Evolutionary conservation across 2,329 filamentous ascomycete genomes (phyloP), one percentile per base, ranked within the genome.

Genomic region (Elsinoe arachidis): DNA sequence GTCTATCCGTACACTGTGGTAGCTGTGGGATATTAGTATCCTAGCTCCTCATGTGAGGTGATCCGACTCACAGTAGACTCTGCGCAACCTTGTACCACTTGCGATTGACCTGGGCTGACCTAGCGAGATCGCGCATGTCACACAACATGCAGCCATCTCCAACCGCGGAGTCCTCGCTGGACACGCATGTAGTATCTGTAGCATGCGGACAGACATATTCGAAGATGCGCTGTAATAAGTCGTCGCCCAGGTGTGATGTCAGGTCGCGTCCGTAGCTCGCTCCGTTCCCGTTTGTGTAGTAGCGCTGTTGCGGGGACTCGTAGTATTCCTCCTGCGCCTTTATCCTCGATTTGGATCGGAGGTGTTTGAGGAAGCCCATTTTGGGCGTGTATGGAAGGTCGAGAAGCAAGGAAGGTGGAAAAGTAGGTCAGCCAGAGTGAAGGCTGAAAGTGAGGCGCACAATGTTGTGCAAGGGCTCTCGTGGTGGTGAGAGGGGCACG

Each of bases 81-180:
- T 79, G 78, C 35, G 80, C 81, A n/a, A 77, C 72, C 23, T 72
- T 67, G 63, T 78, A 78, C 91, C 91, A 97, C 65, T 78, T 78
- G 65, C 82, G 83, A 70, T 83, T 88, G 53, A 89, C 88, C 68
- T 82, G 78, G 38, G 84, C 83, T 69, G 88, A 92, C 70, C 89
- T 84, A 55, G 90, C 84, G 57, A 96, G 80, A 71, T 96, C 90
- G 63, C 91, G 85, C 76, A 93, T 80, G 74, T 96, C 90, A 75
- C 92, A 97, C 63, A 95, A 84, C 87, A 93, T 92, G 75, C 92
- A 97, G 58, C 84, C 84, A 73, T 90, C 85, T 63, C 87, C 86
- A 52, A 83, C 80, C 63, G 86, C 83, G 59, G 86, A 89, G 66
- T 88, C 81, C 74, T 97, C 92, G 67, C 88, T 92, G 41, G 84